These are phyloP conservation scores for Cladochytrium replicatum DNA, from an alignment of 192 early-diverging fungal species.

Conservation along the genomic window DNA sequence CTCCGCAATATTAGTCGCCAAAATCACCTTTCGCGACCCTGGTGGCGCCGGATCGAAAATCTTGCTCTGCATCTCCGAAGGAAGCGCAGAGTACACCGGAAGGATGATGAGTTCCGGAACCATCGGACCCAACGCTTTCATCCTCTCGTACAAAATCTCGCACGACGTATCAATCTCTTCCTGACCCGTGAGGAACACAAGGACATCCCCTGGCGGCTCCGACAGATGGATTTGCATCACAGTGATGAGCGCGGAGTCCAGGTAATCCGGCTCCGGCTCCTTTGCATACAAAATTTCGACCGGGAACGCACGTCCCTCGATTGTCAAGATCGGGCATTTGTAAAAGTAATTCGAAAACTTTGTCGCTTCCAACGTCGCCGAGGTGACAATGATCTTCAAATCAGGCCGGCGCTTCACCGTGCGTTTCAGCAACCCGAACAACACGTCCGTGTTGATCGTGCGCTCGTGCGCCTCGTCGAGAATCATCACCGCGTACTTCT, in stretches of 20 bases:
- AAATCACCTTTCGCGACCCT: constrained; percentile 83
- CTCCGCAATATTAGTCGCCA: constrained; percentile 99
- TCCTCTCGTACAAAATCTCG: constrained; percentile 63
- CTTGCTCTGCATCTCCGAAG: constrained; percentile 89
- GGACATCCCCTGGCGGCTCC: constrained; percentile 85
- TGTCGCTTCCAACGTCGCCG: constrained; percentile 89
- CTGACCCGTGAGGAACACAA: constrained; percentile 95
- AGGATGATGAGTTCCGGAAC: constrained; percentile 82
- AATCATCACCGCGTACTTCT: constrained; percentile 84
- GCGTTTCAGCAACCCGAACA: constrained; percentile 87
- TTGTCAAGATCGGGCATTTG: constrained; percentile 90
- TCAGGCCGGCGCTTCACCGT: constrained; percentile 69
- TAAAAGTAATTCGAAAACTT: constrained; percentile 86
- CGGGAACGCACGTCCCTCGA: constrained; percentile 89
- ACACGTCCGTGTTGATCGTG: constrained; percentile 89
- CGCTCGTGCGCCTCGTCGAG: constrained; percentile 99
- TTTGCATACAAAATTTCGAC: constrained; percentile 92
- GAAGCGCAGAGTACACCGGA: constrained; percentile 94
- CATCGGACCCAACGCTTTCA: constrained; percentile 57
- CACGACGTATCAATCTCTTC: constrained; percentile 89
- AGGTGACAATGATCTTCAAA: constrained; percentile 89
- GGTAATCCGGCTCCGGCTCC: constrained; percentile 88
- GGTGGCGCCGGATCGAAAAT: constrained; percentile 97
- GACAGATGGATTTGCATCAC: constrained; percentile 96
- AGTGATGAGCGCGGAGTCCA: constrained; percentile 85